Conservation (phyloP, 257 asterid genomes). For the Solanum virginianum region DNA sequence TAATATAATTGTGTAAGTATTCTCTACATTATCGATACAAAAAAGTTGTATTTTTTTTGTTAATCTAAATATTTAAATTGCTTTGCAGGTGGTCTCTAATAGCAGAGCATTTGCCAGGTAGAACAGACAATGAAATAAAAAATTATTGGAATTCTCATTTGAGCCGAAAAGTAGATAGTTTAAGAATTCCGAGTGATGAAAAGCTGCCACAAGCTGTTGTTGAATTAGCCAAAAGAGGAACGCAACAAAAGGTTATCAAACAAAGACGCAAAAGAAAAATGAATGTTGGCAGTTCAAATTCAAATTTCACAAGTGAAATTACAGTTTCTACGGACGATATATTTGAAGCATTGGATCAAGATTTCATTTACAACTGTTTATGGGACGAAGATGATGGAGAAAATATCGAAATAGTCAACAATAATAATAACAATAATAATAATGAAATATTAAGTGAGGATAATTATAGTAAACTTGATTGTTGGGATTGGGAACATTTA, state of each 20-base stretch:
- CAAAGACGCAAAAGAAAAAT: constrained; percentile 17
- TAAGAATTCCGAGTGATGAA: constrained; percentile 17
- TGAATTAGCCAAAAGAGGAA: constrained; percentile 2
- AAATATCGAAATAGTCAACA: not conserved
- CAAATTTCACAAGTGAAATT: not conserved
- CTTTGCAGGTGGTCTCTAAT: constrained; percentile 69
- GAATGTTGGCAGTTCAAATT: not conserved
- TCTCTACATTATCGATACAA: not conserved
- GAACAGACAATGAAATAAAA: constrained; percentile 95
- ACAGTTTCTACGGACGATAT: not conserved
- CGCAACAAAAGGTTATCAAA: not conserved
- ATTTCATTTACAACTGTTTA: not conserved
- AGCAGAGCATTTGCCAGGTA: constrained; percentile 66
- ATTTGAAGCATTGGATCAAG: not conserved
- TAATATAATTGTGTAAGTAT: not conserved
- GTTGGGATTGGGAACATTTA: constrained; percentile 22
- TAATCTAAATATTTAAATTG: not conserved
- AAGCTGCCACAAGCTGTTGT: not conserved
- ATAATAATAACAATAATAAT: not conserved
- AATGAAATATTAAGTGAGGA: not conserved
- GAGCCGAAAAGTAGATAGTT: constrained; percentile 38
- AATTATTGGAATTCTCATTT: constrained; percentile 89
- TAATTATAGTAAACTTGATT: not conserved
- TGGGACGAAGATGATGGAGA: not conserved
- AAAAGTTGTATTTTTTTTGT: not conserved